Evolutionary conservation across 2,329 filamentous ascomycete species (phyloP).

Genomic region (Rhynchosporium secalis): DNA sequence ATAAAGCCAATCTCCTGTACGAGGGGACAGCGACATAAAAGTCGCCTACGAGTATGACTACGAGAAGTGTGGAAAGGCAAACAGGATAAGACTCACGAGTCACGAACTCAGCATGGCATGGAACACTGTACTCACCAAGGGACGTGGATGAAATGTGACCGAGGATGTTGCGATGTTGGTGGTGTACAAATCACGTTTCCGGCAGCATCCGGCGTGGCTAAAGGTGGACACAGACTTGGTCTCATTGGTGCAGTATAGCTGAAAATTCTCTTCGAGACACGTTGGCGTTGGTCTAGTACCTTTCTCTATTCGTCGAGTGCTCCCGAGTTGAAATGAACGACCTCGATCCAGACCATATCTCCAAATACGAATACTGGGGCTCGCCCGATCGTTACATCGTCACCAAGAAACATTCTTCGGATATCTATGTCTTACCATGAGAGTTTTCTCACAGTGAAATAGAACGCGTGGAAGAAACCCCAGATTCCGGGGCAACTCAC

Average conservation of each 20-base stretch:
- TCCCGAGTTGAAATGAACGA: background rate
- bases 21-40: too few species aligned
- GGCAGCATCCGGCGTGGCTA: background rate
- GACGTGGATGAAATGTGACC: too few species aligned
- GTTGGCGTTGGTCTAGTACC: background rate
- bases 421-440: background rate
- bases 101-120: background rate
- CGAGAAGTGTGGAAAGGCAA: too few species aligned
- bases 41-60: too few species aligned
- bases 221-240: background rate
- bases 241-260: background rate
- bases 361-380: background rate
- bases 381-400: conserved; percentile 1
- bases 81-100: too few species aligned
- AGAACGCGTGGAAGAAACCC: background rate
- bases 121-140: background rate
- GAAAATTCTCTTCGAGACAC: background rate
- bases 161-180: background rate
- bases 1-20: too few species aligned
- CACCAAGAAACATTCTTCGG: background rate
- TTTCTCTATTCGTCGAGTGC: background rate
- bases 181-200: background rate
- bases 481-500: background rate
- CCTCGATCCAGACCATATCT: conserved; percentile 3
- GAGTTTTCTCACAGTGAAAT: background rate